Base-by-base conservation (phyloP, 345 rosid species). In the Sisymbrium altissimum region DNA sequence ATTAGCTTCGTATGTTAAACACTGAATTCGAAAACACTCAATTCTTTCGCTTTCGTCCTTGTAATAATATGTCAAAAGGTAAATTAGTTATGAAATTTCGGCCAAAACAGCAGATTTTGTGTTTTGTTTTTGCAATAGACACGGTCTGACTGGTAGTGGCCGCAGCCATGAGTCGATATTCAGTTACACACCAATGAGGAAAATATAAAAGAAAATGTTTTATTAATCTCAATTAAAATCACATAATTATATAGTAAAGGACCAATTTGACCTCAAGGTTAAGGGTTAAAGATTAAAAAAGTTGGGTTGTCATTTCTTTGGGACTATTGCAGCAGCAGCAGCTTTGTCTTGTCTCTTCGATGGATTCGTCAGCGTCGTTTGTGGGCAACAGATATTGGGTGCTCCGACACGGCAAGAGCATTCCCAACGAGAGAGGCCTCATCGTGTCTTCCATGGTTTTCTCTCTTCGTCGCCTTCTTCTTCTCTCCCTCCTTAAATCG, bases 361-460 rank as follows among this genome's bases (percentile, higher is more conserved):
- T 84, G 88, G 81, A 64, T 13, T 50, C 80, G 67, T 63, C 76
- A 77, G 70, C 64, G 45, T 48, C 83, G 48, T 81, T 76, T 13
- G 6, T 83, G 41, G 66, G 81, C 49, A 86, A 89, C 84, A 85
- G 76, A 70, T 93, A 89, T 73, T 93, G 98, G 97, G 74, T 87
- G 1, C 81, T 86, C 61, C 83, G 97, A 66, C 97, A 91, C 27
- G 98, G 97, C 14, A 89, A 88, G 81, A 88, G 97, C 88, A 85
- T 90, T 46, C 96, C 98, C 13, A 89, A 95, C 73, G 97, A 92
- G 84, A 89, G 68, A 77, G 97, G 97, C 36, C 85, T 91, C 65
- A 68, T 89, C 60, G 97, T 95, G 41, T 80, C 97, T 15, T 90
- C 96, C 5, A 54, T 86, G 93, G 97, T 89, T 17, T 70, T 14